phyloP scores from a whole-genome alignment of 306 rosid species.

The Fragaria nilgerrensis region DNA sequence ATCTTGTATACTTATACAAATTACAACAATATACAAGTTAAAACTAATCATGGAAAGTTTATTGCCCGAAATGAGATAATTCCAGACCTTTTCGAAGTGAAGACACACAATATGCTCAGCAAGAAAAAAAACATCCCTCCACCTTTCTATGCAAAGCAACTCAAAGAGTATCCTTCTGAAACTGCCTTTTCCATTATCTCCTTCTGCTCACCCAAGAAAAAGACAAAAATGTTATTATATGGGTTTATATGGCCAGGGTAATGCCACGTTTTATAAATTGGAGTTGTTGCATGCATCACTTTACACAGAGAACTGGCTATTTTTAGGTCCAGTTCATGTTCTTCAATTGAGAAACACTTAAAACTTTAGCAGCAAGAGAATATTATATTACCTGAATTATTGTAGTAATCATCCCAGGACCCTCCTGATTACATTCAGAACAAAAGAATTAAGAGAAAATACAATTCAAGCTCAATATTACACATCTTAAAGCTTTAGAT shows the following conservation, averaged over 20 bases:
- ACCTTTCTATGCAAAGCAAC: conserved; percentile 30
- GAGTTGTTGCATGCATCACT: not conserved
- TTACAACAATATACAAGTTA: not conserved
- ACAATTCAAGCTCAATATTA: not conserved
- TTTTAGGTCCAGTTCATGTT: not conserved
- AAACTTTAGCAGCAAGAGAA: conserved; percentile 1
- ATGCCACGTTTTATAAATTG: not conserved
- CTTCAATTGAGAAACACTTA: not conserved
- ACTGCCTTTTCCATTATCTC: conserved; percentile 57
- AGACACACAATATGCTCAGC: not conserved
- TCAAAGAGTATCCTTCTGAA: conserved; percentile 51
- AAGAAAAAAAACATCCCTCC: conserved; percentile 11
- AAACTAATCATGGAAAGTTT: not conserved
- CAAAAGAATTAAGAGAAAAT: conserved; percentile 13
- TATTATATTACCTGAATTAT: conserved; percentile 52
- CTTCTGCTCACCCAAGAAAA: conserved; percentile 41
- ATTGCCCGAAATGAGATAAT: not conserved
- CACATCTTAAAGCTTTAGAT: not conserved
- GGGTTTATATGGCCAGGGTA: not conserved
- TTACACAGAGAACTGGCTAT: not conserved
- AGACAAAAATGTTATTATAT: not conserved
- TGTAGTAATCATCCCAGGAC: conserved; percentile 74
- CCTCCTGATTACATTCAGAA: conserved; percentile 43
- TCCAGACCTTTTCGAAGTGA: not conserved
- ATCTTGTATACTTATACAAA: no score